A percentile compares a stretch with the other conserved stretches of the same genome.
Evolutionary conservation across 208 protist genomes (phyloP).

Genomic region (Trypanosoma conorhini): DNA sequence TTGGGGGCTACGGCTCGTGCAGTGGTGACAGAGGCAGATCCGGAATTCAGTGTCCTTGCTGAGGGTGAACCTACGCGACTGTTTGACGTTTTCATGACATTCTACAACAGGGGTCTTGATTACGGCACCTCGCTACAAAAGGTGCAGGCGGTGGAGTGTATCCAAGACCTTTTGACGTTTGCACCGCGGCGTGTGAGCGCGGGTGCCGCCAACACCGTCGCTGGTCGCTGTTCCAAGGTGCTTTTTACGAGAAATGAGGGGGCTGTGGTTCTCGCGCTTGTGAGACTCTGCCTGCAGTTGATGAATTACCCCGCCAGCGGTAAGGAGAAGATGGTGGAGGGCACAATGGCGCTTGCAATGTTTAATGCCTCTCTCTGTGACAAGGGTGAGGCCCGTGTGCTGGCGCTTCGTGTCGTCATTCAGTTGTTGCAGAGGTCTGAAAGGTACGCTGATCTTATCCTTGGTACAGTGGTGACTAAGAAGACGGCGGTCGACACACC

Average conservation of each 20-base stretch:
- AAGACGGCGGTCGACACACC: constrained; percentile 76
- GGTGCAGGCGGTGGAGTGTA: constrained; percentile 88
- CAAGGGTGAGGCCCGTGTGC: constrained; percentile 71
- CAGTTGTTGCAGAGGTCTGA: constrained; percentile 75
- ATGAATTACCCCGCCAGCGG: constrained; percentile 78
- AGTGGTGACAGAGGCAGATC: constrained; percentile 44
- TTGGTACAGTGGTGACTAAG: constrained; percentile 86
- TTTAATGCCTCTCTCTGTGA: constrained; percentile 90
- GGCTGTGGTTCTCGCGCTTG: constrained; percentile 78
- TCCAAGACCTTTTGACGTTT: constrained; percentile 84
- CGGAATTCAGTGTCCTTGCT: constrained; percentile 71
- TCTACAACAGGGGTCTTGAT: constrained; percentile 89
- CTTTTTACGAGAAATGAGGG: constrained; percentile 91
- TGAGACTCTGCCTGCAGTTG: constrained; percentile 82
- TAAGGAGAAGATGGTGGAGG: constrained; percentile 92
- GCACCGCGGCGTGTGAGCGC: constrained; percentile 73
- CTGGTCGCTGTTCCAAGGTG: constrained; percentile 89
- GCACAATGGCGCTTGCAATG: constrained; percentile 88
- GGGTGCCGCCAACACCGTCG: constrained; percentile 72
- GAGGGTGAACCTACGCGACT: constrained; percentile 68
- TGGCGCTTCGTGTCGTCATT: constrained; percentile 78
- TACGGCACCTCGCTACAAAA: constrained; percentile 86
- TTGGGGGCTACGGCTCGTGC: constrained; percentile 66
- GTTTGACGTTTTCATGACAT: constrained; percentile 83
- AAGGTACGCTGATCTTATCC: constrained; percentile 86